Base-by-base conservation (phyloP, 1,139 yeast species). In the Sugiyamaella novakii region DNA sequence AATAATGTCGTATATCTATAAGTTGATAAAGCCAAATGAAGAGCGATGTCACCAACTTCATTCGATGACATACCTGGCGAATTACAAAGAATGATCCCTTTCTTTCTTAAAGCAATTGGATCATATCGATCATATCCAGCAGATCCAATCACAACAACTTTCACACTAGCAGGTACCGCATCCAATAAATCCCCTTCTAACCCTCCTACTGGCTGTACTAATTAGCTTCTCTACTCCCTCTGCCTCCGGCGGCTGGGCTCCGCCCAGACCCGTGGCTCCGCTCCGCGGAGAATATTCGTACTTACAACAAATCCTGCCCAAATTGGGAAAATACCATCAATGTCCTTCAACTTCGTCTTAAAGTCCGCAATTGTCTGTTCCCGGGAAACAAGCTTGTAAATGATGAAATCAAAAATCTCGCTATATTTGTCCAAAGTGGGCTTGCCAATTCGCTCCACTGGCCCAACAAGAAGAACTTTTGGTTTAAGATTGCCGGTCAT, bases 31-130 rank as follows among this genome's bases (percentile, higher is more conserved):
- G 87, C 69, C 57, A 83, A 74, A 60, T 74, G 77, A 42, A 85
- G 68, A 0, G 83, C 94, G 52, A 81, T 67, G 58, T 87, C 95
- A 1, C 94, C 88, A n/a, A 87, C 96, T 10, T 87, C 86, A 43
- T 73, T 78, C 3, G 84, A 78, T 0, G 87, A 80, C 38, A 74
- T 68, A 0, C 63, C 63, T 1, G 66, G 67, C 15, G 81, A 82
- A 64, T 87, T 83, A 55, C 87, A 80, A 50, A 86, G 71, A 3
- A 69, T 60, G 31, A 86, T 77, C n/a, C 76, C 76, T 45, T 70
- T 71, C 28, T 64, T 63, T 7, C 45, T 35, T 19, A 80, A 55
- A 15, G 61, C 63, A 8, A 62, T 69, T 3, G 75, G 75, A 62
- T 84, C 86, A 54, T 77, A 78, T 22, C 73, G 75, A 56, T 85